phyloP scores from a whole-genome alignment of 129 eudicot species.

The Mikania micrantha region DNA sequence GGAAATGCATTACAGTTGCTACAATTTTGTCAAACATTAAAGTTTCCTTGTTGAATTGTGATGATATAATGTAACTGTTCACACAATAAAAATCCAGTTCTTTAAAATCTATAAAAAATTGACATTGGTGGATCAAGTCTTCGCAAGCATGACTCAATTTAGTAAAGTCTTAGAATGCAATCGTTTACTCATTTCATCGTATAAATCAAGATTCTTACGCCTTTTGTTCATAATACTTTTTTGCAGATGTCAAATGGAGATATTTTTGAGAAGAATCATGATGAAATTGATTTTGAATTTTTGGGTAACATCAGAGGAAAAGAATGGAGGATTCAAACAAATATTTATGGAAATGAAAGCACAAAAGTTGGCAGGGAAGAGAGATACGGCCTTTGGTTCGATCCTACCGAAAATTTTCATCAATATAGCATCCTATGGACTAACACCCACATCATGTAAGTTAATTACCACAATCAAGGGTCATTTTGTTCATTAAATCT shows the following conservation, averaged over 20 bases:
- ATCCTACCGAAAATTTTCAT: conserved; percentile 86
- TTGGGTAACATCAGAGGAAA: conserved; percentile 92
- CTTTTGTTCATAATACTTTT: background rate
- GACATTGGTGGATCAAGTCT: background rate
- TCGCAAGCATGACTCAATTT: background rate
- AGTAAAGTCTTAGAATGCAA: background rate
- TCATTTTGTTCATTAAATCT: background rate
- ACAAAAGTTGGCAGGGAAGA: conserved; percentile 89
- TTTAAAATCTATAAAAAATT: background rate
- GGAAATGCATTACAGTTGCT: background rate
- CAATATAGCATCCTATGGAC: conserved; percentile 88
- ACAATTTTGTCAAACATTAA: background rate
- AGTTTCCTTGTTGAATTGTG: background rate
- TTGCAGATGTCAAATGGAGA: conserved; percentile 92
- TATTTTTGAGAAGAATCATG: conserved; percentile 73
- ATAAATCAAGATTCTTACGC: background rate
- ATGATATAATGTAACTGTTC: background rate
- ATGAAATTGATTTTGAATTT: conserved; percentile 89
- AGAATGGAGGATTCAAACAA: conserved; percentile 93
- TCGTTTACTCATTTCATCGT: background rate
- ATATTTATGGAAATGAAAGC: conserved; percentile 95
- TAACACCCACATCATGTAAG: conserved; percentile 73
- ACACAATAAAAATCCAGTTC: background rate
- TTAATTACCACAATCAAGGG: background rate
- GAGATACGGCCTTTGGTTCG: conserved; percentile 88